Evolutionary conservation across 176 grass and related monocot genomes (phyloP).

Genomic region (Ensete ventricosum): DNA sequence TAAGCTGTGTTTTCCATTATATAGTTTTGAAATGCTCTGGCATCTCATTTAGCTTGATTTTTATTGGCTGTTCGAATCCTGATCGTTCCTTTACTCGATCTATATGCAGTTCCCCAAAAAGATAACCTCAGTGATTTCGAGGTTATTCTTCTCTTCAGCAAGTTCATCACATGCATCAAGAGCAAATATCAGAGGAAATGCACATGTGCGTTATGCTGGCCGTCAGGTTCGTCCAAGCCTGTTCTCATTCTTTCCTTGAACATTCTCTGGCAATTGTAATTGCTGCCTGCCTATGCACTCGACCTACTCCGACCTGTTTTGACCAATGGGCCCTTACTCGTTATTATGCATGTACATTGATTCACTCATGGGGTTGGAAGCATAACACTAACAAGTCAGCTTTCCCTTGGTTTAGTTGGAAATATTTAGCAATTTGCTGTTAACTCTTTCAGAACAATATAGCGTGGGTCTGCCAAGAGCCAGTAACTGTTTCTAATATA

Average conservation of each 20-base stretch:
- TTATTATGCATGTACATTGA: no score
- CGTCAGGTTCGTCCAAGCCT: constrained; percentile 39
- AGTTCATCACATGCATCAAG: constrained; percentile 31
- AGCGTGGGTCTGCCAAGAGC: no score
- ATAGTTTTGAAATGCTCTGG: background rate
- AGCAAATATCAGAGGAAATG: constrained; percentile 36
- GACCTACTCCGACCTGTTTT: background rate
- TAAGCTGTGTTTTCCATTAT: background rate
- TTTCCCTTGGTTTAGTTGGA: no score
- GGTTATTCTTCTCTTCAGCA: constrained; percentile 32
- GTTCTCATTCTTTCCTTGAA: constrained; percentile 2
- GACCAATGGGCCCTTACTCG: background rate
- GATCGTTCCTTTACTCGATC: background rate
- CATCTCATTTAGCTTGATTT: constrained; percentile 4
- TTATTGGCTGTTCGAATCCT: constrained; percentile 8
- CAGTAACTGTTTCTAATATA: no score
- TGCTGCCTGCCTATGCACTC: background rate
- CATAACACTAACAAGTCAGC: no score
- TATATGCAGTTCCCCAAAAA: constrained; percentile 40
- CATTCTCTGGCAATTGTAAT: background rate
- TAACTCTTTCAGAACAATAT: no score
- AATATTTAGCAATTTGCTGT: no score
- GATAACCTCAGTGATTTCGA: constrained; percentile 48
- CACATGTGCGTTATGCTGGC: constrained; percentile 15
- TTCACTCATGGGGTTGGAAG: no score